phyloP scores from a whole-genome alignment of 176 grass and related monocot genomes.

The Cymbopogon citratus region DNA sequence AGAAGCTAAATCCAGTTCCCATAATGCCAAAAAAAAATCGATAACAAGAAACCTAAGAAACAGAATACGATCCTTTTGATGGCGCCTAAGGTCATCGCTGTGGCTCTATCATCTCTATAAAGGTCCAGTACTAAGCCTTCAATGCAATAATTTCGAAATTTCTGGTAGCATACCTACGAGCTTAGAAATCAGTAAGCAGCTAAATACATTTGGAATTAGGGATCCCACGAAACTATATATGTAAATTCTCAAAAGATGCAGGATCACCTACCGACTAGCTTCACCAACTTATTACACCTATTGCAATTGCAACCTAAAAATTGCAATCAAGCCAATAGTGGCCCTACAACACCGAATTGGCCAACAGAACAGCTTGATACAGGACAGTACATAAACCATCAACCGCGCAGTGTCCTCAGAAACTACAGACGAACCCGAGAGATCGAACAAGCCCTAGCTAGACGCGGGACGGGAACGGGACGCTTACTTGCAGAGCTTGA shows the following conservation, averaged over 20 bases:
- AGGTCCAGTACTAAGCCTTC: background rate
- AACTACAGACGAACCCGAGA: background rate
- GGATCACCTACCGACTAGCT: background rate
- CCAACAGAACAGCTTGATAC: background rate
- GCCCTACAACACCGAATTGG: background rate
- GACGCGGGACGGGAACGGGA: background rate
- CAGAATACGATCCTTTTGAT: background rate
- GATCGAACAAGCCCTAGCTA: background rate
- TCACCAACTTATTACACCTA: background rate
- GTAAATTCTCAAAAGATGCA: background rate
- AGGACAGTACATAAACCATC: background rate
- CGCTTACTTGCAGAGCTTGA: slow-evolving; percentile 94
- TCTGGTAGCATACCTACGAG: background rate
- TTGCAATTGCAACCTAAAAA: background rate
- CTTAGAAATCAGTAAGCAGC: background rate
- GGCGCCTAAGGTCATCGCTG: background rate
- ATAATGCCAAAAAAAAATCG: background rate
- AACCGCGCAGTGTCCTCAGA: background rate
- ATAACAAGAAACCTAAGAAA: background rate
- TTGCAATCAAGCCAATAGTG: background rate
- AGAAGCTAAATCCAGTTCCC: background rate
- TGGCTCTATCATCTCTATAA: background rate
- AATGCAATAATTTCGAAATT: background rate
- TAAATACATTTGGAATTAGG: background rate
- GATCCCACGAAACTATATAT: background rate